phyloP scores from a whole-genome alignment of 106 monocot species.

The Alisma plantagoaquatica region DNA sequence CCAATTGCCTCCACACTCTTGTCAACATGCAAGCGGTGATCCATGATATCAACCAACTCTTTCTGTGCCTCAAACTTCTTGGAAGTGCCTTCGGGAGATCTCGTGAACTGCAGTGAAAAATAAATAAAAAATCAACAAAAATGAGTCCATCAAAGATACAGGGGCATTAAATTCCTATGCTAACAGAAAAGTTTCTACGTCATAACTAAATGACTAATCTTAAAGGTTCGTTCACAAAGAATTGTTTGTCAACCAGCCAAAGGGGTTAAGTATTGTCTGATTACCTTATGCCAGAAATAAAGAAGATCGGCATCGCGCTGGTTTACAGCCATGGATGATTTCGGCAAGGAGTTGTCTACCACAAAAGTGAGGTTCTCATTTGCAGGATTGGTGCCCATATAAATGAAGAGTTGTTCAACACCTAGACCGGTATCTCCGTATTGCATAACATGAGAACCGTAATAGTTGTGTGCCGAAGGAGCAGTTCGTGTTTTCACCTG shows the following conservation, averaged over 20 bases:
- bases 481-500: constrained; percentile 75
- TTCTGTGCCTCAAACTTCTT: constrained; percentile 49
- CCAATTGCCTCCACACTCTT: constrained; percentile 64
- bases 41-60: constrained; percentile 55
- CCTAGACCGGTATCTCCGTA: constrained; percentile 55
- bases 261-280: no score
- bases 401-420: constrained; percentile 31
- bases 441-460: constrained; percentile 93
- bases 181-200: no score
- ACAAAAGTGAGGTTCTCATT: constrained; percentile 71
- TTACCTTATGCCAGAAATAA: constrained; percentile 88
- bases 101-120: constrained; percentile 24
- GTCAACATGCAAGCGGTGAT: constrained; percentile 72
- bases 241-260: no score
- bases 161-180: no score
- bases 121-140: no score
- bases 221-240: no score
- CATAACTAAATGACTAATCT: no score
- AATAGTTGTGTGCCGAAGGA: constrained; percentile 20
- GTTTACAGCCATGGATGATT: constrained; percentile 47
- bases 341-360: constrained; percentile 48
- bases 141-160: no score
- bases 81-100: constrained; percentile 39
- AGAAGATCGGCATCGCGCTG: constrained; percentile 92
- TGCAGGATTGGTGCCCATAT: constrained; percentile 79